phyloP scores from a whole-genome alignment of 495 filamentous ascomycete species.

The Amorphotheca resinae region DNA sequence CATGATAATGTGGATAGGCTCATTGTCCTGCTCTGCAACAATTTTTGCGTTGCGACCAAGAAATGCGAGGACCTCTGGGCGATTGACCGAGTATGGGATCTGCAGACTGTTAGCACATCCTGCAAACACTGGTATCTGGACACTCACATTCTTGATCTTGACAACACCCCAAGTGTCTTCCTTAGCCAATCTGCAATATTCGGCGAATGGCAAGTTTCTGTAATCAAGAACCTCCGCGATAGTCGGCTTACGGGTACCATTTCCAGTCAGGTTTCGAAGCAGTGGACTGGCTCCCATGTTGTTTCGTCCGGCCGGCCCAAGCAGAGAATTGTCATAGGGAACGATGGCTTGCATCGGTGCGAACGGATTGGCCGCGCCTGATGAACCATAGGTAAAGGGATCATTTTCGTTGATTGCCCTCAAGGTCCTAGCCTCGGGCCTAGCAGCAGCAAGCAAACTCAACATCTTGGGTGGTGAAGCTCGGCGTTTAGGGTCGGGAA shows the following conservation, averaged over 20 bases:
- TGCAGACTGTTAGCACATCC: slow-evolving; percentile 21
- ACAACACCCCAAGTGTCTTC: slow-evolving; percentile 23
- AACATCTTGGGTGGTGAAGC: slow-evolving; percentile 15
- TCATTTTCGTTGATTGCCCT: slow-evolving; percentile 3
- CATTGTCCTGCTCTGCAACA: slow-evolving; percentile 35
- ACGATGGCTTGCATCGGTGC: not conserved
- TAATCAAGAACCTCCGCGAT: slow-evolving; percentile 22
- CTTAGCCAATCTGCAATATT: slow-evolving; percentile 19
- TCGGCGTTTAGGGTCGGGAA: not conserved
- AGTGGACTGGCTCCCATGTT: not conserved
- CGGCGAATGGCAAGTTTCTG: slow-evolving; percentile 31
- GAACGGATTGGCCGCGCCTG: not conserved
- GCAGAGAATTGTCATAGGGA: not conserved
- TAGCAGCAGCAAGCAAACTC: slow-evolving; percentile 8
- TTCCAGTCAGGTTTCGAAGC: slow-evolving; percentile 5
- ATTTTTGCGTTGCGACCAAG: slow-evolving; percentile 54
- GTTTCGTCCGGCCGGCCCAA: not conserved
- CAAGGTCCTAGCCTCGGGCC: not conserved
- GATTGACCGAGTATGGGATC: slow-evolving; percentile 59
- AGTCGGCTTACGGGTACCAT: slow-evolving; percentile 19
- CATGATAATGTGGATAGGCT: slow-evolving; percentile 72
- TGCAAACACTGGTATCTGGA: not conserved
- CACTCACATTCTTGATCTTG: slow-evolving; percentile 26
- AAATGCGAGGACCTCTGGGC: slow-evolving; percentile 55
- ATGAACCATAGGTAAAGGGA: not conserved